Base-by-base conservation (phyloP, 2,329 filamentous ascomycete species). In the Alternaria sp. region DNA sequence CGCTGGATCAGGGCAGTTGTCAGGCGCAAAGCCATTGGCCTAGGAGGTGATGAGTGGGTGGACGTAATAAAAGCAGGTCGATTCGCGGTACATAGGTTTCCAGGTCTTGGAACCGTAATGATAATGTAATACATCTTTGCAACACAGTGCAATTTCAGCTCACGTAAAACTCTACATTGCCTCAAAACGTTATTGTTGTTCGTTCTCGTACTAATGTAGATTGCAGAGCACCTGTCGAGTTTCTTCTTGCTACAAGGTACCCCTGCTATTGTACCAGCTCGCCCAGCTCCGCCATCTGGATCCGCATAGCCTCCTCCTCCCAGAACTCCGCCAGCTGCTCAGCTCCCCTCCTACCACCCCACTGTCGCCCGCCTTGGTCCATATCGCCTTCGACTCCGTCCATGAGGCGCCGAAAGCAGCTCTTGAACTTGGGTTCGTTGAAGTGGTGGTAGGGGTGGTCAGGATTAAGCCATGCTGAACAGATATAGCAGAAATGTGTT, bases 401-500 rank as follows among this genome's bases (percentile, higher is more conserved):
- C 93, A 94, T 98, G 3, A 99, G 83, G 5, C 93, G 89, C 85
- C 92, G 91, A 73, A 91, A 96, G 77, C 96, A 99, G 1, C 63
- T 63, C 11, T 83, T 83, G 2, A 88, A 91, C 15, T 86, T 84
- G 55, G 83, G 81, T 26, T 88, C 85, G 75, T 97, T 97, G 83
- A 94, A 99, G 79, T 99, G 96, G 58, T 86, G 82, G 75, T 98
- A 98, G 1, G 94, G 94, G 70, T 97, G 96, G 17, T 83, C 84
- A 0, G 91, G 88, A 59, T 90, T 87, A 45, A 99, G 85, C 91
- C 93, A 98, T n/a, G 89, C 86, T 0, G 91, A 91, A 76, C 96
- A 98, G 1, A 98, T 86, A 71, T 98, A 98, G 82, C 96, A 99
- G 78, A 97, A 98, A 79, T 98, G 95, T 3, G 93, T 91, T 55